Base-by-base conservation (phyloP, 208 protist species). In the Acanthamoeba lenticulata region DNA sequence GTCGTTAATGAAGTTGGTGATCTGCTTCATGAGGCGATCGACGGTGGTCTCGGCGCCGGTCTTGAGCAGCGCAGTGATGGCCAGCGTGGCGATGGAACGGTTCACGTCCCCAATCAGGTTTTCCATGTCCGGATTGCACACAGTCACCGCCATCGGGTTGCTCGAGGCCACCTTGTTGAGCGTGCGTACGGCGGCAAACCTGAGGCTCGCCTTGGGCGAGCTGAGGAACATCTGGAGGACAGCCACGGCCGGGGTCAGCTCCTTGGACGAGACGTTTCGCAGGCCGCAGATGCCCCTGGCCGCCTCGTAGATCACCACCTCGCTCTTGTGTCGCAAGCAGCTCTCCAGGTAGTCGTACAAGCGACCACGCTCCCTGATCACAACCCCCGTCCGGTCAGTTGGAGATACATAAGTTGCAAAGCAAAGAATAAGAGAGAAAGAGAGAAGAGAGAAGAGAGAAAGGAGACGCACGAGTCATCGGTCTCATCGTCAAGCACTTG, bases 301-400 rank as follows among this genome's bases (percentile, higher is more conserved):
- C n/a, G 99, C 98, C 97, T 99, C 99, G 94, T 99, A 99, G 27
- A 99, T 97, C 65, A 99, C 98, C 95, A 99, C 97, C 90, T 99
- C 98, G 94, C 96, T 99, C 94, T 96, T 97, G 94, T 98, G 95
- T 69, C 99, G 97, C 92, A 99, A 94, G 95, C 98, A 98, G 27
- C 83, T 95, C 55, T 98, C 96, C 19, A 99, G 97, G 95, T 99
- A 99, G 65, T 98, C 97, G 95, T 98, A 99, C 29, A 99, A 95
- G 34, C 97, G 96, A 5, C 97, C 88, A 1, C 96, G 97, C 47
- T 88, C 95, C 29, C 88, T 94, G 57, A n/a, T n/a, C n/a, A n/a
- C n/a, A n/a, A n/a, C n/a, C n/a, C n/a, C n/a, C n/a, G n/a, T n/a
- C n/a, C n/a, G n/a, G n/a, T n/a, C n/a, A n/a, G n/a, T n/a, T n/a